Conservation (phyloP, 345 rosid species). For the Rhodomyrtus tomentosa region DNA sequence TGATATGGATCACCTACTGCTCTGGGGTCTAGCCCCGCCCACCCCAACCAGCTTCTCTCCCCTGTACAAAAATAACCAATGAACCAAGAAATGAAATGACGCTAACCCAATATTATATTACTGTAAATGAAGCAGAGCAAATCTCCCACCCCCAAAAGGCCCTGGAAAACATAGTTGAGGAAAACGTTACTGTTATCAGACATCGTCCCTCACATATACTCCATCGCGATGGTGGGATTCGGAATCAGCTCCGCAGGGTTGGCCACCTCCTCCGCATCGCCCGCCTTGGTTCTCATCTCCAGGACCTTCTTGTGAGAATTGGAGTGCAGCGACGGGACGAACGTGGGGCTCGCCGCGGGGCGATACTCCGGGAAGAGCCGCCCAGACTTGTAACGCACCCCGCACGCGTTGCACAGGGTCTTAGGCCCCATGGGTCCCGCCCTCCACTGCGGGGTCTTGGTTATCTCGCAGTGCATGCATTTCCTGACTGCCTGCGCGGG, state of each 20-base stretch:
- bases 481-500: conserved; percentile 46
- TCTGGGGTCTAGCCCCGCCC: no score
- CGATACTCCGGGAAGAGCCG: conserved; percentile 97
- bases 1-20: conserved; percentile 15
- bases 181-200: background rate
- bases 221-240: conserved; percentile 21
- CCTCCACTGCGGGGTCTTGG: conserved; percentile 98
- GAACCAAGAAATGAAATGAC: conserved; percentile 31
- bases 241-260: conserved; percentile 27
- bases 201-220: conserved; percentile 19
- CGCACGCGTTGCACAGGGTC: conserved; percentile 97
- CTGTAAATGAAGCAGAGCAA: background rate
- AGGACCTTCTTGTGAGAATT: conserved; percentile 94
- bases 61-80: conserved; percentile 43
- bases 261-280: background rate
- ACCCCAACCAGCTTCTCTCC: conserved; percentile 19
- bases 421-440: conserved; percentile 98
- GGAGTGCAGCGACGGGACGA: conserved; percentile 78
- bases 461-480: conserved; percentile 92
- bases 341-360: conserved; percentile 95
- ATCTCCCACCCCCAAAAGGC: background rate
- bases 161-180: background rate
- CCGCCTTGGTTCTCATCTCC: conserved; percentile 70
- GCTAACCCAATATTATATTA: conserved; percentile 5
- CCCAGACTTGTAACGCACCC: conserved; percentile 90